Evolutionary conservation across 2,329 filamentous ascomycete species (phyloP).

Genomic region (Pseudogymnoascus sp.): DNA sequence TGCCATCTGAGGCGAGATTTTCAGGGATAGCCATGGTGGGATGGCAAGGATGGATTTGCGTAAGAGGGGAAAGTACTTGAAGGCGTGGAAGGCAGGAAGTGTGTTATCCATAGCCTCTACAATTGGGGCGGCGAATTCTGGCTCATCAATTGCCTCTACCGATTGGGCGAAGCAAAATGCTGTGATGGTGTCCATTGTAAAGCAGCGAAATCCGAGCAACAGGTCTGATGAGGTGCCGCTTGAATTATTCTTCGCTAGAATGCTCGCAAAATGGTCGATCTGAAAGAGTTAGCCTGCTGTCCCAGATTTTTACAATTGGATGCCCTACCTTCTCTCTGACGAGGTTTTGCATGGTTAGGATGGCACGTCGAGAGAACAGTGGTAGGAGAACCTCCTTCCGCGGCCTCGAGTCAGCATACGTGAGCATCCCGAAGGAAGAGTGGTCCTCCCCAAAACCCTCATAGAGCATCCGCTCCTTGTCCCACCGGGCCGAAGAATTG

Average conservation of each 20-base stretch:
- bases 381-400: conserved; percentile 33
- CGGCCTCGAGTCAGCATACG: conserved; percentile 29
- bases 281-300: conserved; percentile 8
- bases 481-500: conserved; percentile 30
- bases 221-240: conserved; percentile 19
- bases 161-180: conserved; percentile 33
- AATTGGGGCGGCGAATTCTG: conserved; percentile 31
- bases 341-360: conserved; percentile 27
- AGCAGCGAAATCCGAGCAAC: conserved; percentile 25
- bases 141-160: conserved; percentile 29
- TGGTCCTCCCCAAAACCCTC: conserved; percentile 30
- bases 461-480: conserved; percentile 32
- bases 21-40: conserved; percentile 15
- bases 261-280: conserved; percentile 23
- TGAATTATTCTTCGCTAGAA: conserved; percentile 20
- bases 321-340: conserved; percentile 25
- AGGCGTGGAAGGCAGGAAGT: conserved; percentile 26
- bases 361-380: conserved; percentile 31
- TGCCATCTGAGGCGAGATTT: conserved; percentile 16
- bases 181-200: conserved; percentile 29
- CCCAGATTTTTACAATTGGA: background rate
- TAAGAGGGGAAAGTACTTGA: conserved; percentile 29
- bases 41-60: conserved; percentile 14
- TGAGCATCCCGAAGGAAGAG: conserved; percentile 33
- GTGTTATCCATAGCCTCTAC: conserved; percentile 30